phyloP scores from a whole-genome alignment of 371 early-diverging fungal species.

The Mortierella sp. region DNA sequence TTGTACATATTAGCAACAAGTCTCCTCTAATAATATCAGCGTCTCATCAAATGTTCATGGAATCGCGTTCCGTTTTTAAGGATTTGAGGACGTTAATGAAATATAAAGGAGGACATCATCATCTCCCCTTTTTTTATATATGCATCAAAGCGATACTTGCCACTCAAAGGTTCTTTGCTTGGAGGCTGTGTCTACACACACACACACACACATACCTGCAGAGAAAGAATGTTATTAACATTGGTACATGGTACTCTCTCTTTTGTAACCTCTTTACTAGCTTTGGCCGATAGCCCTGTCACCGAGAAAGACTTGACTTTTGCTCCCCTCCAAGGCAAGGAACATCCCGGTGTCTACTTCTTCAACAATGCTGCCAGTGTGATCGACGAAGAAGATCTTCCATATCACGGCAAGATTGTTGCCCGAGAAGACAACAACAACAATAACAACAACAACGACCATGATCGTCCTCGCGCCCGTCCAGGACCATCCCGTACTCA shows the following conservation, averaged over 20 bases:
- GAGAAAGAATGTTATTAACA: not conserved
- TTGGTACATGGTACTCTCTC: not conserved
- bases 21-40: not conserved
- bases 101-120: too few species aligned
- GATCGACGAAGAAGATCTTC: not conserved
- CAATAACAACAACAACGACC: not conserved
- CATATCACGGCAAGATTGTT: not conserved
- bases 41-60: not conserved
- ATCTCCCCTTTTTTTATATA: not conserved
- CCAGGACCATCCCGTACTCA: conserved; percentile 7
- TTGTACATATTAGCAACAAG: not conserved
- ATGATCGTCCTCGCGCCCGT: conserved; percentile 15
- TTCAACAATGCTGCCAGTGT: conserved; percentile 12
- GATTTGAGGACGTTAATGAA: not conserved
- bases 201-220: too few species aligned
- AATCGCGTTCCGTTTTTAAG: not conserved
- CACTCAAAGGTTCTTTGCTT: not conserved
- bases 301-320: conserved; percentile 1
- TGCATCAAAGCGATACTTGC: too few species aligned
- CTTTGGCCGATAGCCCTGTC: conserved; percentile 8
- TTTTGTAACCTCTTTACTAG: conserved; percentile 2
- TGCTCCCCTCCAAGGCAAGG: not conserved
- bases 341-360: not conserved
- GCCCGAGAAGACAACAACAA: not conserved
- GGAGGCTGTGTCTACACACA: not conserved